Conservation (phyloP, 2,329 filamentous ascomycete genomes). For the Monosporascus sp. region DNA sequence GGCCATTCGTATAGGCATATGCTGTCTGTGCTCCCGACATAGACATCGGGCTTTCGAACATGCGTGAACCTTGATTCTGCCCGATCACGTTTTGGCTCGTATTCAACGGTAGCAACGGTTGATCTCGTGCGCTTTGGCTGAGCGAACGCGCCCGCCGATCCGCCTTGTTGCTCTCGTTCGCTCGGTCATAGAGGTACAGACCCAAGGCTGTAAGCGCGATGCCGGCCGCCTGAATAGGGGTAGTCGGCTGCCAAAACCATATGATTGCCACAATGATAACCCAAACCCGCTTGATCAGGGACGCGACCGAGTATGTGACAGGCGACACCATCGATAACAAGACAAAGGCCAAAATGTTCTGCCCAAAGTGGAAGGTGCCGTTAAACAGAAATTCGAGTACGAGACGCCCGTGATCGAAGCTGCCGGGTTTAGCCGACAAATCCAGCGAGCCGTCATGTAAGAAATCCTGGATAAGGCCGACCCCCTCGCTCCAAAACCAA, state of each 20-base stretch:
- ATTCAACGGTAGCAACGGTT: slow-evolving; percentile 63
- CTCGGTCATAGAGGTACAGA: slow-evolving; percentile 92
- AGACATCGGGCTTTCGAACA: slow-evolving; percentile 35
- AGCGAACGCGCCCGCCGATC: slow-evolving; percentile 75
- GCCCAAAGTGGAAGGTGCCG: slow-evolving; percentile 90
- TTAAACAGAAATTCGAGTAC: slow-evolving; percentile 93
- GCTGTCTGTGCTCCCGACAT: slow-evolving; percentile 23
- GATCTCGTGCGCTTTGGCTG: slow-evolving; percentile 37
- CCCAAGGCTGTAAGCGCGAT: slow-evolving; percentile 88
- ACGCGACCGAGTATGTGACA: slow-evolving; percentile 95
- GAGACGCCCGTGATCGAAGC: slow-evolving; percentile 70
- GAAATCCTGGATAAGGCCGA: slow-evolving; percentile 71
- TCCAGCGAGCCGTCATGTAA: slow-evolving; percentile 74
- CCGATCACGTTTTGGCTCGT: slow-evolving; percentile 36
- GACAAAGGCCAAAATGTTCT: slow-evolving; percentile 93
- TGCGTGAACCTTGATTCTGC: slow-evolving; percentile 22
- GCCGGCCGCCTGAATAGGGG: slow-evolving; percentile 73
- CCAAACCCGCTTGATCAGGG: slow-evolving; percentile 93
- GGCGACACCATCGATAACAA: slow-evolving; percentile 90
- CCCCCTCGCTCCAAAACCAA: slow-evolving; percentile 89
- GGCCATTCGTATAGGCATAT: slow-evolving; percentile 43
- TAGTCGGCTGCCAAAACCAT: slow-evolving; percentile 93
- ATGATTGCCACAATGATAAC: slow-evolving; percentile 92
- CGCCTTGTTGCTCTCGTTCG: slow-evolving; percentile 80
- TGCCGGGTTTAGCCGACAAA: slow-evolving; percentile 53